A percentile compares a stretch with the other conserved stretches of the same genome.
These are phyloP conservation scores for Perkinsela sp. DNA, from an alignment of 208 protist genomes.

Conservation along the genomic window DNA sequence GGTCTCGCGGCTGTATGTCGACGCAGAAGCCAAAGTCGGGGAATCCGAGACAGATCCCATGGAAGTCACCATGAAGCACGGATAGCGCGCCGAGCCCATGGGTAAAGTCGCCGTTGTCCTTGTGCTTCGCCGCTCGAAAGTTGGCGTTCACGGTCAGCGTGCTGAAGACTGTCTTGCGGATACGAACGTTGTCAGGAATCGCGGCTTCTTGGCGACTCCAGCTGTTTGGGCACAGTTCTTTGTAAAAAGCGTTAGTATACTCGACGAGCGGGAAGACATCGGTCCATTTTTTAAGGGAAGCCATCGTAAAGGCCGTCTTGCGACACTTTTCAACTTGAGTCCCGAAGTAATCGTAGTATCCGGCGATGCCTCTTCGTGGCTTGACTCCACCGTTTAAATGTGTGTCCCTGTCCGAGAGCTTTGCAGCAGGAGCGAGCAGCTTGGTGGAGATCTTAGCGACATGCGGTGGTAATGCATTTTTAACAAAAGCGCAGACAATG, in stretches of 20 bases:
- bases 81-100: constrained; percentile 39
- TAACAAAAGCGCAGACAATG: constrained; percentile 24
- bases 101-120: constrained; percentile 58
- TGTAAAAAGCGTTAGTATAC: constrained; percentile 46
- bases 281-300: constrained; percentile 23
- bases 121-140: constrained; percentile 60
- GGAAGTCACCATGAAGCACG: constrained; percentile 51
- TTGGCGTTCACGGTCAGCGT: constrained; percentile 61
- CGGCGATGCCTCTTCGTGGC: constrained; percentile 51
- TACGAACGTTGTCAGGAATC: constrained; percentile 52
- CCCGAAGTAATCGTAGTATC: constrained; percentile 60
- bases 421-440: constrained; percentile 28
- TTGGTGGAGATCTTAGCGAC: constrained; percentile 21
- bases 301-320: constrained; percentile 52
- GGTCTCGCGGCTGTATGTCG: constrained; percentile 28
- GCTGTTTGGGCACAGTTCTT: constrained; percentile 17
- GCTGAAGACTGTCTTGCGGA: constrained; percentile 48
- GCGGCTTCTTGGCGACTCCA: constrained; percentile 37
- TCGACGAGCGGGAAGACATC: constrained; percentile 51
- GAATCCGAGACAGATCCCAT: constrained; percentile 29
- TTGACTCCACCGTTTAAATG: constrained; percentile 38
- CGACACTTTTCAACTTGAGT: constrained; percentile 43
- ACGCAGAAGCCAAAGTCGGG: constrained; percentile 37
- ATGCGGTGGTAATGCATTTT: constrained; percentile 21
- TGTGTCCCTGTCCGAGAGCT: constrained; percentile 20